These are phyloP conservation scores for Biscutella laevigata DNA, from an alignment of 441 rosid species.

Conservation along the genomic window DNA sequence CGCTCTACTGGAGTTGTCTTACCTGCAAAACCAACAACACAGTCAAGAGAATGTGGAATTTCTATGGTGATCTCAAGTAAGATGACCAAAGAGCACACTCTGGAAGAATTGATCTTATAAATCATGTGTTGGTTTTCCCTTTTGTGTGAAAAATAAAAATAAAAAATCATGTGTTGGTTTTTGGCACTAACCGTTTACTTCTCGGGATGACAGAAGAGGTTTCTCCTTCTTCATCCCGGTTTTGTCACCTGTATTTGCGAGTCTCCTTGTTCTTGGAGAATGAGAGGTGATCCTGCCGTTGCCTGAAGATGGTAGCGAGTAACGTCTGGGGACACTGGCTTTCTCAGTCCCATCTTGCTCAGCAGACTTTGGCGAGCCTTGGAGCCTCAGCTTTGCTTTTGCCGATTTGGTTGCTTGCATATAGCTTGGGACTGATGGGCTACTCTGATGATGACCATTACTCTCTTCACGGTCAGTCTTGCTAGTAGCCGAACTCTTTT, in stretches of 20 bases:
- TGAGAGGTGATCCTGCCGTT: conserved; percentile 61
- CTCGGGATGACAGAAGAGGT: conserved; percentile 41
- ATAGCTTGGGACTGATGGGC: conserved; percentile 80
- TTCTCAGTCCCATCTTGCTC: conserved; percentile 63
- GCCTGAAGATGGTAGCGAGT: conserved; percentile 67
- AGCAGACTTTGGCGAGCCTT: conserved; percentile 62
- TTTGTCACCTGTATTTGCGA: conserved; percentile 45
- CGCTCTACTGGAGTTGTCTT: conserved; percentile 55
- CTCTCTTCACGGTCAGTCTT: conserved; percentile 57
- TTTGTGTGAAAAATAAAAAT: too few relatives aligned
- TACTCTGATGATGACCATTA: conserved; percentile 48
- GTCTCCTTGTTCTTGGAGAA: conserved; percentile 72
- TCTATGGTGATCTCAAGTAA: not conserved
- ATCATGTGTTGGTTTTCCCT: not conserved
- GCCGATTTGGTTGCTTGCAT: conserved; percentile 95
- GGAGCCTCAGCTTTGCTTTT: conserved; percentile 81
- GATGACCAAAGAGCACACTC: not conserved
- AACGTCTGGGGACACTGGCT: conserved; percentile 47
- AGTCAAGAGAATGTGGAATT: not conserved
- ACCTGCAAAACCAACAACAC: conserved; percentile 40
- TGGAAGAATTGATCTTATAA: not conserved
- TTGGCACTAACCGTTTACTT: conserved; percentile 54
- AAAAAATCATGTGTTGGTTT: too few relatives aligned
- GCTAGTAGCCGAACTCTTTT: conserved; percentile 35
- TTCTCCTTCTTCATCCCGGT: conserved; percentile 53